Conservation (phyloP, 805 yeast species). For the Wickerhamiella nectarea region DNA sequence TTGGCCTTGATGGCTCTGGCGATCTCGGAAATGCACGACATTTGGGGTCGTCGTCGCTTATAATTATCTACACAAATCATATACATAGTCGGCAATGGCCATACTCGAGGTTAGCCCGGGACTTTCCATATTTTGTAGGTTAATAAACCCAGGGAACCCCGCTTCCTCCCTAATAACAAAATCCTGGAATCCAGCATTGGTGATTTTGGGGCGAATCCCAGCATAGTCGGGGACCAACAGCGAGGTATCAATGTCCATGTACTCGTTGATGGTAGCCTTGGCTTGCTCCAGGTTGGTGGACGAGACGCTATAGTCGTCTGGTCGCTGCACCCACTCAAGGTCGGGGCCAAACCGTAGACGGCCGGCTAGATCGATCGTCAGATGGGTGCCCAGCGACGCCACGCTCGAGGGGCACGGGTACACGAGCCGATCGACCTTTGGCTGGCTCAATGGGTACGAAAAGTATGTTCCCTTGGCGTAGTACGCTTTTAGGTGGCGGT, state of each 20-base stretch:
- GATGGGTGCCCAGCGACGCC: constrained; percentile 75
- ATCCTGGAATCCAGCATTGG: constrained; percentile 42
- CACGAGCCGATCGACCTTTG: constrained; percentile 42
- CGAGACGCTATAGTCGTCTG: constrained; percentile 23
- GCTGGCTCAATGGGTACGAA: constrained; percentile 36
- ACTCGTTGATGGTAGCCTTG: constrained; percentile 40
- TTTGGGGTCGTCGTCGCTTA: background rate
- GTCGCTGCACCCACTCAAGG: constrained; percentile 53
- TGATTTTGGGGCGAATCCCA: constrained; percentile 74
- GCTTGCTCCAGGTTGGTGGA: constrained; percentile 40
- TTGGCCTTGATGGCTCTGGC: no score
- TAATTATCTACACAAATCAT: background rate
- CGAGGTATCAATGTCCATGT: constrained; percentile 41
- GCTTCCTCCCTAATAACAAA: constrained; percentile 58
- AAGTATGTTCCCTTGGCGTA: constrained; percentile 83
- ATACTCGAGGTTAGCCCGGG: constrained; percentile 77
- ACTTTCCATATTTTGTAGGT: constrained; percentile 71
- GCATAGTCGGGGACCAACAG: constrained; percentile 55
- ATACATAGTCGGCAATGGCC: constrained; percentile 54
- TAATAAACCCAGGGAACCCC: constrained; percentile 66
- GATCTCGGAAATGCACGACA: background rate
- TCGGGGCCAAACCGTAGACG: constrained; percentile 80
- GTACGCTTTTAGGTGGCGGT: constrained; percentile 41
- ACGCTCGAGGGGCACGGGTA: constrained; percentile 71
- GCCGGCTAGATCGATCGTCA: constrained; percentile 73